Conservation (phyloP, 495 filamentous ascomycete genomes). For the Tetracladium marchalianum region DNA sequence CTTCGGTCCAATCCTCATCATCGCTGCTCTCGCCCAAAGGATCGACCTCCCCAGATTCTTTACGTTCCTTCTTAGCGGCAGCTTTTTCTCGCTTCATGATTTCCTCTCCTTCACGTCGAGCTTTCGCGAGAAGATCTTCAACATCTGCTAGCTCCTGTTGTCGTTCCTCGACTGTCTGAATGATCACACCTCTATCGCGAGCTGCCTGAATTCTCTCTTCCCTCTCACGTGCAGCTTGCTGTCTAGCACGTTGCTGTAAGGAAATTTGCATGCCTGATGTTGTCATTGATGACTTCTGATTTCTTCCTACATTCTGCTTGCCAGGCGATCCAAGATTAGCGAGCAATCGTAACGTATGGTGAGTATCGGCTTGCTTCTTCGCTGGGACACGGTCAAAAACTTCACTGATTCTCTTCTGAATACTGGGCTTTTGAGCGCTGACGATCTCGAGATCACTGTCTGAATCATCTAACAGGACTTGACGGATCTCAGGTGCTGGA, state of each 20-base stretch:
- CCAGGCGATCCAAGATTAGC: constrained; percentile 63
- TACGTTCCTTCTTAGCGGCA: constrained; percentile 51
- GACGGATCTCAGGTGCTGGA: constrained; percentile 24
- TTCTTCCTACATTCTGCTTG: constrained; percentile 33
- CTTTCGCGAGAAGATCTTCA: constrained; percentile 79
- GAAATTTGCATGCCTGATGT: constrained; percentile 56
- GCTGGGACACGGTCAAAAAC: constrained; percentile 60
- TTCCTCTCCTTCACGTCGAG: constrained; percentile 67
- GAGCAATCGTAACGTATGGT: constrained; percentile 59
- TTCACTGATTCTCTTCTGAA: constrained; percentile 25
- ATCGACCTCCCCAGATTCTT: constrained; percentile 36
- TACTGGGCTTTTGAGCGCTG: constrained; percentile 13
- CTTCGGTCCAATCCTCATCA: constrained; percentile 43
- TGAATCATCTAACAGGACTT: constrained; percentile 34
- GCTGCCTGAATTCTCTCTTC: constrained; percentile 69
- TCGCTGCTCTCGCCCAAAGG: constrained; percentile 39
- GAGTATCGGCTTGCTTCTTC: constrained; percentile 50
- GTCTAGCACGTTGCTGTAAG: constrained; percentile 58
- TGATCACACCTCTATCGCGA: constrained; percentile 62
- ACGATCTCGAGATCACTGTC: constrained; percentile 61
- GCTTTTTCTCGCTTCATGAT: constrained; percentile 69
- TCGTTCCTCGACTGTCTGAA: constrained; percentile 82
- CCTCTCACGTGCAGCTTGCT: constrained; percentile 73
- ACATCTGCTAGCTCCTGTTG: constrained; percentile 69
- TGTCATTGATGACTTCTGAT: constrained; percentile 46